These are phyloP conservation scores for Aspergillus kassunensis DNA, from an alignment of 495 filamentous ascomycete species.

Conservation along the genomic window DNA sequence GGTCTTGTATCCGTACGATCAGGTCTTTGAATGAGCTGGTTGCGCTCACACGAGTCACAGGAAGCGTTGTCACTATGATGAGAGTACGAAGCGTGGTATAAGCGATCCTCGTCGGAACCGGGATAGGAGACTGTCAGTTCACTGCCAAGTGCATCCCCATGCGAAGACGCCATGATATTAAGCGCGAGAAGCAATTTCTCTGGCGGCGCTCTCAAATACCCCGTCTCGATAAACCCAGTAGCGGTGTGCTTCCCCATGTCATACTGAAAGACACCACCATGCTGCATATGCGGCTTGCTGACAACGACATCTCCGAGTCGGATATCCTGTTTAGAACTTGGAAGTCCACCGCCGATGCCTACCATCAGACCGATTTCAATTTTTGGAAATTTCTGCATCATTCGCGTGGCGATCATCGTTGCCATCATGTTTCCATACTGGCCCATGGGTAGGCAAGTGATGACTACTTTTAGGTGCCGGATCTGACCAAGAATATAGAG, in stretches of 20 bases:
- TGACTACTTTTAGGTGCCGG: conserved; percentile 29
- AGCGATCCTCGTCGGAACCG: too few relatives aligned
- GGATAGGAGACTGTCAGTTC: too few relatives aligned
- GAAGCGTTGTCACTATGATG: too few relatives aligned
- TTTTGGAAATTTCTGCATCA: conserved; percentile 19
- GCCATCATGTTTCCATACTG: conserved; percentile 26
- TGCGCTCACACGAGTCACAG: neutral
- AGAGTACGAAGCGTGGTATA: too few relatives aligned
- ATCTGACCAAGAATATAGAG: conserved; percentile 31
- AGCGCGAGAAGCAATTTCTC: neutral
- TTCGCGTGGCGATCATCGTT: conserved; percentile 19
- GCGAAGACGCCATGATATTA: neutral
- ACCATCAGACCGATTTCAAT: conserved; percentile 28
- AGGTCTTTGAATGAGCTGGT: neutral
- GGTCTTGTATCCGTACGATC: neutral
- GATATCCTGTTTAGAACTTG: conserved; percentile 22
- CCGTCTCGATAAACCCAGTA: conserved; percentile 31
- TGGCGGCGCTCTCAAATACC: conserved; percentile 30
- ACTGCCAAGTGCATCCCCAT: too few relatives aligned
- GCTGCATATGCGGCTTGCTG: conserved; percentile 16
- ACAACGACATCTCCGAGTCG: conserved; percentile 37
- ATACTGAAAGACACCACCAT: conserved; percentile 26
- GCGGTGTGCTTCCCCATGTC: conserved; percentile 34
- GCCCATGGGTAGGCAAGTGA: conserved; percentile 26
- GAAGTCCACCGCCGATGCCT: conserved; percentile 35